A percentile compares a stretch with the other conserved stretches of the same genome.
phyloP scores from a whole-genome alignment of 352 stramenopile genomes.

The Globisporangium mamillatum region DNA sequence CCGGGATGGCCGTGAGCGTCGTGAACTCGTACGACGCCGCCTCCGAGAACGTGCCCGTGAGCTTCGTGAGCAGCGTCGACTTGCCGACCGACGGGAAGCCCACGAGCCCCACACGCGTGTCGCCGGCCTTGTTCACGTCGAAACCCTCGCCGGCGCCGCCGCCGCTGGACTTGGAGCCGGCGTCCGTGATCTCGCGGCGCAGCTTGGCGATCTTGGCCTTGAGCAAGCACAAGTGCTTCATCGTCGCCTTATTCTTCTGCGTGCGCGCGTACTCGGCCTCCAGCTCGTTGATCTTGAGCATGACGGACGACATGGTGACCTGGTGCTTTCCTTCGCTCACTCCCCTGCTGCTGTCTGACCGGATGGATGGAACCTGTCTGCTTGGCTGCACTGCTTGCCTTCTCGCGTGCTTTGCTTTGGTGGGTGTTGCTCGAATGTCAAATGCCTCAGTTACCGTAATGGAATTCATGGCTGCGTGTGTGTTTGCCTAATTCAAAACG shows the following conservation, averaged over 20 bases:
- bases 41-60: slow-evolving; percentile 96
- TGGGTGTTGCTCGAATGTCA: too few relatives aligned
- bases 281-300: slow-evolving; percentile 80
- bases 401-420: background rate
- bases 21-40: slow-evolving; percentile 99
- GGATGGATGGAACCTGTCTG: background rate
- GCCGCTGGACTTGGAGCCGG: slow-evolving; percentile 58
- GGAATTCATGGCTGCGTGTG: too few relatives aligned
- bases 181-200: slow-evolving; percentile 90
- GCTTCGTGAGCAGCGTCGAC: slow-evolving; percentile 95
- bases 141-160: slow-evolving; percentile 84
- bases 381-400: background rate
- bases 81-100: slow-evolving; percentile 99
- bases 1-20: slow-evolving; percentile 98
- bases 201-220: slow-evolving; percentile 98
- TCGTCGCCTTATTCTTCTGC: slow-evolving; percentile 99
- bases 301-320: slow-evolving; percentile 46
- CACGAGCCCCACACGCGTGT: slow-evolving; percentile 97
- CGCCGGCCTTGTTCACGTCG: slow-evolving; percentile 92
- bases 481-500: too few relatives aligned
- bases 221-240: slow-evolving; percentile 97
- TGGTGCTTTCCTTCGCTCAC: background rate
- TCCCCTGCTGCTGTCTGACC: too few relatives aligned
- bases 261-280: slow-evolving; percentile 94
- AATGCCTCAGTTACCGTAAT: too few relatives aligned